Evolutionary conservation across 1,284 basidiomycete species (phyloP).

Genomic region (Ceratobasidium theobromae): DNA sequence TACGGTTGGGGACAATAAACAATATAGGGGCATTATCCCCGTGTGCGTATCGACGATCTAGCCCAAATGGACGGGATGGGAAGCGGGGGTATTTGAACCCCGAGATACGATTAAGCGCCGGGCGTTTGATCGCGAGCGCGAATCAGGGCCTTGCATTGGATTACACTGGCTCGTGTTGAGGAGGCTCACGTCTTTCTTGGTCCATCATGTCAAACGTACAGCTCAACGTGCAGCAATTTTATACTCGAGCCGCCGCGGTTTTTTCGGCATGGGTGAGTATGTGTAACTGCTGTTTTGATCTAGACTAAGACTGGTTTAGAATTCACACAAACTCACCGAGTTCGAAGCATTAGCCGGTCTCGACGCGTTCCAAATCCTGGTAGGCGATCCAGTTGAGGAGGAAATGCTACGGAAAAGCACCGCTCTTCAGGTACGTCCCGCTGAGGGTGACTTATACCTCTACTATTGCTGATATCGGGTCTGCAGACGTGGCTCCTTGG

Average conservation of each 20-base stretch:
- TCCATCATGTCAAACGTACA: slow-evolving; percentile 27
- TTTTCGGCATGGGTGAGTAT: slow-evolving; percentile 18
- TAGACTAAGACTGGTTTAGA: slow-evolving; percentile 44
- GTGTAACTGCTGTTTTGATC: neutral
- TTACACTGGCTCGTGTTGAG: neutral
- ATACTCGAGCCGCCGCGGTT: slow-evolving; percentile 2
- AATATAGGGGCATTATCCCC: no score
- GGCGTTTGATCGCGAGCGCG: slow-evolving; percentile 10
- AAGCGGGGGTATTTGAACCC: no score
- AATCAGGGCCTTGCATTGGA: neutral
- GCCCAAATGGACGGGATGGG: no score
- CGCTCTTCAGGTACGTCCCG: slow-evolving; percentile 73
- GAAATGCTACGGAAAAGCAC: slow-evolving; percentile 86
- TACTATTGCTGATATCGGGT: slow-evolving; percentile 11
- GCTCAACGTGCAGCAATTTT: slow-evolving; percentile 34
- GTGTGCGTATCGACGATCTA: no score
- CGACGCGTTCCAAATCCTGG: slow-evolving; percentile 72
- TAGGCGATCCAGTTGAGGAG: slow-evolving; percentile 84
- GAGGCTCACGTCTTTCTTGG: slow-evolving; percentile 19
- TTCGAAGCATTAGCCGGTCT: slow-evolving; percentile 64
- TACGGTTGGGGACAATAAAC: no score
- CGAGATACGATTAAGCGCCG: neutral
- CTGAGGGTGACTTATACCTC: slow-evolving; percentile 4
- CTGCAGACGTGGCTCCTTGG: slow-evolving; percentile 89
- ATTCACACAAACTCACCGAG: slow-evolving; percentile 67